A percentile compares a stretch with the other conserved stretches of the same genome.
These are phyloP conservation scores for Metarhizium album DNA, from an alignment of 2,329 filamentous ascomycete species.

Conservation along the genomic window DNA sequence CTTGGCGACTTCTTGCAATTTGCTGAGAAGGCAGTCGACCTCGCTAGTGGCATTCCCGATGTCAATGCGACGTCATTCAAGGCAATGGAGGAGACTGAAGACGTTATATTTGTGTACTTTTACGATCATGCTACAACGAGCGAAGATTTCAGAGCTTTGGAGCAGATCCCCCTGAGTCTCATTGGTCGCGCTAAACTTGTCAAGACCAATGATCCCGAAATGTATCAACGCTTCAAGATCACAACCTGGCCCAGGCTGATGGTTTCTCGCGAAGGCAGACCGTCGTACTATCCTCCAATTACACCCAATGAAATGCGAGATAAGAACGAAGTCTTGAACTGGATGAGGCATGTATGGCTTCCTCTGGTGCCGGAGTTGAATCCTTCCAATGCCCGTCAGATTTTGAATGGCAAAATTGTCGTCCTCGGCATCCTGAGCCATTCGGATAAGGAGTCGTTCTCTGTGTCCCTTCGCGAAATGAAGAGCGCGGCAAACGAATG, in stretches of 20 bases:
- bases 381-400: constrained; percentile 79
- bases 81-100: constrained; percentile 80
- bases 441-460: constrained; percentile 68
- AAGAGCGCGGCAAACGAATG: constrained; percentile 94
- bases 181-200: constrained; percentile 89
- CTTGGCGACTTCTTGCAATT: constrained; percentile 83
- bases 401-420: constrained; percentile 93
- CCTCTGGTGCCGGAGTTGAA: constrained; percentile 92
- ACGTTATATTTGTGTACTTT: constrained; percentile 95
- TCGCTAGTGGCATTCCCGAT: constrained; percentile 66
- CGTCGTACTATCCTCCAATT: constrained; percentile 80
- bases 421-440: constrained; percentile 82
- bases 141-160: constrained; percentile 84
- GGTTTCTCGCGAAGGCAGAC: constrained; percentile 78
- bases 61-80: constrained; percentile 69
- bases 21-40: constrained; percentile 73
- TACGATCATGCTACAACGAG: constrained; percentile 90
- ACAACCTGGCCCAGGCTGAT: constrained; percentile 92
- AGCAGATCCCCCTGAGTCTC: constrained; percentile 74
- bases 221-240: constrained; percentile 83
- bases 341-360: constrained; percentile 96
- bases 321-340: constrained; percentile 62
- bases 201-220: constrained; percentile 69
- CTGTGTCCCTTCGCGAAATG: constrained; percentile 71
- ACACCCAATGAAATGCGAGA: constrained; percentile 90